A percentile compares a stretch with the other conserved stretches of the same genome.
Conservation (phyloP, 1,284 basidiomycete species). For the Stereum hirsutum region DNA sequence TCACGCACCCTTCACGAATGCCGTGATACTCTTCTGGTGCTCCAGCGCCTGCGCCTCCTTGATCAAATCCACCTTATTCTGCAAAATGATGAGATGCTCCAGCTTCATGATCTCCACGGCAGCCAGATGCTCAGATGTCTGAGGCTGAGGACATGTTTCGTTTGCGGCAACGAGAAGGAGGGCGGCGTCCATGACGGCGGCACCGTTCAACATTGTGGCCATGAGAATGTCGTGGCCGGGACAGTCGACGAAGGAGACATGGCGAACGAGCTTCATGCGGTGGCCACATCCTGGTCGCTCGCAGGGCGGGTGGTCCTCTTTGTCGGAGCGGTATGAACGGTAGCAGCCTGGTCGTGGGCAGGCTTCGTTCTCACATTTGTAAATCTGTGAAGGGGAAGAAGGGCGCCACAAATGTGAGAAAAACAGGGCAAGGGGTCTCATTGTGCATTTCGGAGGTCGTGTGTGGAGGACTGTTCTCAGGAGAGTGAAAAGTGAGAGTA, state of each 20-base stretch:
- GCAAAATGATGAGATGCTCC: constrained; percentile 95
- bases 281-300: constrained; percentile 88
- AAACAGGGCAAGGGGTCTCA: background rate
- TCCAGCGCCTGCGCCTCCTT: constrained; percentile 87
- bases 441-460: too few species aligned
- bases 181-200: constrained; percentile 99
- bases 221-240: constrained; percentile 96
- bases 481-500: too few species aligned
- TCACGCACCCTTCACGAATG: constrained; percentile 82
- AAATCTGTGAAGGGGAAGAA: constrained; percentile 60
- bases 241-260: constrained; percentile 97
- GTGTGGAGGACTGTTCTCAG: too few species aligned
- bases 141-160: constrained; percentile 97
- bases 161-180: constrained; percentile 93
- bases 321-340: constrained; percentile 88
- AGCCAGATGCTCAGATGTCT: constrained; percentile 97
- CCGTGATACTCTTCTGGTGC: constrained; percentile 87
- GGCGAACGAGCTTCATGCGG: constrained; percentile 85
- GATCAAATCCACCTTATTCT: constrained; percentile 96
- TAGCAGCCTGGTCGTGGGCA: constrained; percentile 94
- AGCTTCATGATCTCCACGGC: constrained; percentile 99
- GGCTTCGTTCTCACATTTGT: constrained; percentile 91
- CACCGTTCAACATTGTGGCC: constrained; percentile 99
- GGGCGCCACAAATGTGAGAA: constrained; percentile 2
- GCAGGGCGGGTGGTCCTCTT: constrained; percentile 90